Evolutionary conservation across 352 stramenopile genomes (phyloP).

Genomic region (Phytopythium kandeliae): DNA sequence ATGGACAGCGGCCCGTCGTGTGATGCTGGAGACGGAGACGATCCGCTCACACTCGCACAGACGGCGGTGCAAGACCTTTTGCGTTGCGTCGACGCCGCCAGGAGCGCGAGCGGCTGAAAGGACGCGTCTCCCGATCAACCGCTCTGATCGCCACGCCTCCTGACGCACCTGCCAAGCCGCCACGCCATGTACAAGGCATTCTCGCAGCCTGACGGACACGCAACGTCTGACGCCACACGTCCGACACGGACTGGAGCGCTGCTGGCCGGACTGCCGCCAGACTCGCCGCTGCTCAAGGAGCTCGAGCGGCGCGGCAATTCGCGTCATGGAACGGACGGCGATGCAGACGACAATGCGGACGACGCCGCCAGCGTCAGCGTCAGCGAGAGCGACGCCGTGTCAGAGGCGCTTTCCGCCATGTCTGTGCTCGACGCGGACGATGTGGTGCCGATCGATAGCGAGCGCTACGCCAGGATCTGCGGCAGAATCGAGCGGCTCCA

Average conservation of each 20-base stretch:
- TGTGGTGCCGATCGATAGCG: slow-evolving; percentile 23
- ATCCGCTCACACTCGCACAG: no score
- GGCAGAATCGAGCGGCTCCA: slow-evolving; percentile 29
- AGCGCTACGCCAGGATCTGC: slow-evolving; percentile 39
- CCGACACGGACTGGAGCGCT: slow-evolving; percentile 43
- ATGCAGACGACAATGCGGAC: no score
- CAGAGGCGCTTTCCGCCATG: slow-evolving; percentile 19
- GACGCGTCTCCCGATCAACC: background rate
- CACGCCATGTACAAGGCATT: slow-evolving; percentile 2
- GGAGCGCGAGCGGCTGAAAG: background rate
- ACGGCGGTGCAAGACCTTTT: no score
- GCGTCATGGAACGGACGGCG: background rate
- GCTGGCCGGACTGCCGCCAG: slow-evolving; percentile 9
- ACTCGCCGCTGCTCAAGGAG: background rate
- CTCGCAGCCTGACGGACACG: slow-evolving; percentile 5
- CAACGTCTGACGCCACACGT: slow-evolving; percentile 37
- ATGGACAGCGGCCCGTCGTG: no score
- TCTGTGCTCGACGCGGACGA: slow-evolving; percentile 10
- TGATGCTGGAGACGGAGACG: no score
- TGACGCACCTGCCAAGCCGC: background rate
- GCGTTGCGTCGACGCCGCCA: no score
- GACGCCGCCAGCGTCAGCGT: slow-evolving; percentile 9
- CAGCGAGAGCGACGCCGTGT: slow-evolving; percentile 16
- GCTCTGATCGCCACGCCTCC: background rate
- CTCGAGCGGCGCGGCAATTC: background rate